Conservation (phyloP, 2,329 filamentous ascomycete genomes). For the Ophiostoma perfectum region DNA sequence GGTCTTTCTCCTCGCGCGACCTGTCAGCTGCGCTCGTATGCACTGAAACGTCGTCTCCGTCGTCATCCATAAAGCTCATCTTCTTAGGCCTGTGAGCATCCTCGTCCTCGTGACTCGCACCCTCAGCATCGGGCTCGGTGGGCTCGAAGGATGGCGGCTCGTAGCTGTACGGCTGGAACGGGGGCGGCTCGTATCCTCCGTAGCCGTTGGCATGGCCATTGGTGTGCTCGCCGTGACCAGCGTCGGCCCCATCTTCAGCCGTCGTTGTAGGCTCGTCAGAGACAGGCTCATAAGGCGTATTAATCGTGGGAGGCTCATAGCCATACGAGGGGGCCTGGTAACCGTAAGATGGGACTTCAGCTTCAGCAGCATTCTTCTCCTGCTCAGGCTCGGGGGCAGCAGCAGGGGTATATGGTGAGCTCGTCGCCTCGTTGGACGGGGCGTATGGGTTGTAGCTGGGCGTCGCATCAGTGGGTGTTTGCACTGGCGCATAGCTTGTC, state of each 20-base stretch:
- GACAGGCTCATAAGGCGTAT: slow-evolving; percentile 31
- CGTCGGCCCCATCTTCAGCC: slow-evolving; percentile 14
- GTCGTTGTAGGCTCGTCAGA: neutral
- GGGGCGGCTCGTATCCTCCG: slow-evolving; percentile 56
- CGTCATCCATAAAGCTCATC: slow-evolving; percentile 75
- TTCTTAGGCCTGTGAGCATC: slow-evolving; percentile 52
- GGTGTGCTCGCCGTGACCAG: slow-evolving; percentile 29
- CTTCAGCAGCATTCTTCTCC: neutral
- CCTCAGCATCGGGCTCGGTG: slow-evolving; percentile 44
- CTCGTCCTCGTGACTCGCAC: slow-evolving; percentile 35
- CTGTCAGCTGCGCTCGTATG: slow-evolving; percentile 48
- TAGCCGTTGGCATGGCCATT: slow-evolving; percentile 44
- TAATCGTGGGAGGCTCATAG: slow-evolving; percentile 45
- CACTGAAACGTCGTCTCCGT: slow-evolving; percentile 69
- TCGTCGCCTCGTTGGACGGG: slow-evolving; percentile 21
- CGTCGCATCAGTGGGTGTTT: slow-evolving; percentile 13
- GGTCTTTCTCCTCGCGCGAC: slow-evolving; percentile 62
- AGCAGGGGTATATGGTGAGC: slow-evolving; percentile 26
- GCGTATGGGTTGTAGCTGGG: slow-evolving; percentile 25
- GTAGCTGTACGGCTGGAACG: slow-evolving; percentile 55
- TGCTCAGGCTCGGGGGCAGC: neutral
- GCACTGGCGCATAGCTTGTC: slow-evolving; percentile 19
- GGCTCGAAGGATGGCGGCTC: slow-evolving; percentile 52
- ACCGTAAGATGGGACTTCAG: slow-evolving; percentile 21
- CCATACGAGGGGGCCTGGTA: slow-evolving; percentile 48